phyloP scores from a whole-genome alignment of 768 basidiomycete species.

The Coprinopsis sp. region DNA sequence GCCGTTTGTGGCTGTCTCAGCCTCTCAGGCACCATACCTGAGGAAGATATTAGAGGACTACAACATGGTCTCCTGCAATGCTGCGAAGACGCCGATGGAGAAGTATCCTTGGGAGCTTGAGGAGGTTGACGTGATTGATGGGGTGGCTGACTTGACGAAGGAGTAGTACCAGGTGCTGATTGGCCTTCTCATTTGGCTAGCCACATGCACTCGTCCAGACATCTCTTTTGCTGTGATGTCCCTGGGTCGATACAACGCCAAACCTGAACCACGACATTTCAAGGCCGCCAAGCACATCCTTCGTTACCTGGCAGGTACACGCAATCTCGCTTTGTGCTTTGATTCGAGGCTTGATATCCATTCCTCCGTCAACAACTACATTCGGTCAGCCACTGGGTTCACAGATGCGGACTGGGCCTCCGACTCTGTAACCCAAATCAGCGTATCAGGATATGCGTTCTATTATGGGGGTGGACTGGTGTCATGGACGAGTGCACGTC shows the following conservation, averaged over 20 bases:
- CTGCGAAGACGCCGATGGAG: conserved; percentile 14
- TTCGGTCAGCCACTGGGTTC: too few relatives aligned
- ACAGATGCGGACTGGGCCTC: too few relatives aligned
- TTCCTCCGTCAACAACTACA: too few relatives aligned
- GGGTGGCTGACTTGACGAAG: background rate
- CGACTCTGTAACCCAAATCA: too few relatives aligned
- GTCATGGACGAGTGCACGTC: too few relatives aligned
- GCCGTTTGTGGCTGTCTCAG: conserved; percentile 9
- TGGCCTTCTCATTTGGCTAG: conserved; percentile 18
- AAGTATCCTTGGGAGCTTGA: conserved; percentile 7
- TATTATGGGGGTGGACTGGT: too few relatives aligned
- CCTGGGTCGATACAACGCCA: conserved; percentile 22
- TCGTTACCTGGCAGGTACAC: too few relatives aligned
- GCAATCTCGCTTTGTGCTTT: too few relatives aligned
- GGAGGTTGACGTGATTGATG: conserved; percentile 15
- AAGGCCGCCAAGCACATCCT: conserved; percentile 23
- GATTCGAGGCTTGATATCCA: too few relatives aligned
- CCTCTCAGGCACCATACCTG: conserved; percentile 15
- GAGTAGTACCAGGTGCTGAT: conserved; percentile 12
- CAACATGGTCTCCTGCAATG: conserved; percentile 1
- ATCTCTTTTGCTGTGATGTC: conserved; percentile 22
- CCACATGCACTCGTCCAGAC: conserved; percentile 27
- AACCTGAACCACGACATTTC: conserved; percentile 20
- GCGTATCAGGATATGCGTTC: too few relatives aligned
- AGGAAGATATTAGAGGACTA: conserved; percentile 9